phyloP scores from a whole-genome alignment of 2,329 filamentous ascomycete genomes.

The Xylaria sp. region DNA sequence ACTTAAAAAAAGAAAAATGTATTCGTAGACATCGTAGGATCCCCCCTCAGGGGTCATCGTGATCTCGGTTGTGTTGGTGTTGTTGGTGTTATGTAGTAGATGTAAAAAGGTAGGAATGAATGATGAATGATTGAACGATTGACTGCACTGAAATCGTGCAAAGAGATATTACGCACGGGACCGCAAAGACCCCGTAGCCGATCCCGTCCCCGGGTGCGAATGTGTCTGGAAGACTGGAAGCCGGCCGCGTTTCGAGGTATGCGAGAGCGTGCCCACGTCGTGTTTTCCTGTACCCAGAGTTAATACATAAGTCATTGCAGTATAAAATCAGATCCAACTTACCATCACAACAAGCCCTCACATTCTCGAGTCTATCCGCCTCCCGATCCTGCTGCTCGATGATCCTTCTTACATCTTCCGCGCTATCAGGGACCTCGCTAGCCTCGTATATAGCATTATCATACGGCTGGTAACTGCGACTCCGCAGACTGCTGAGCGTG shows the following conservation, averaged over 20 bases:
- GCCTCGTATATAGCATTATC: conserved; percentile 62
- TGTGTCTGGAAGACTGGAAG: conserved; percentile 40
- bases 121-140: conserved; percentile 25
- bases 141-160: conserved; percentile 24
- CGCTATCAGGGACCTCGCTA: conserved; percentile 73
- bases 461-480: conserved; percentile 54
- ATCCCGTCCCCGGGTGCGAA: conserved; percentile 36
- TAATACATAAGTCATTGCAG: no score
- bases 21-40: conserved; percentile 29
- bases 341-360: conserved; percentile 97
- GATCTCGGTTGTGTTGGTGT: conserved; percentile 7
- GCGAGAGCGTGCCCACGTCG: conserved; percentile 68
- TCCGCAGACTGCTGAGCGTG: conserved; percentile 60
- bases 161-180: conserved; percentile 41
- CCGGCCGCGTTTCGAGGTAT: conserved; percentile 53
- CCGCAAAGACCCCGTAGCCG: conserved; percentile 35
- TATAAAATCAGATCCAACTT: no score
- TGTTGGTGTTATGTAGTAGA: neutral
- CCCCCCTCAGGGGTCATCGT: conserved; percentile 19
- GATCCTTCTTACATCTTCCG: conserved; percentile 80
- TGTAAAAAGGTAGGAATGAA: neutral
- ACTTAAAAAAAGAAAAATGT: conserved; percentile 1
- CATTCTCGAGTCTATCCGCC: conserved; percentile 85
- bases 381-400: conserved; percentile 81
- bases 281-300: conserved; percentile 69